These are phyloP conservation scores for Xylaria sp. DNA, from an alignment of 2,329 filamentous ascomycete species.

Conservation along the genomic window DNA sequence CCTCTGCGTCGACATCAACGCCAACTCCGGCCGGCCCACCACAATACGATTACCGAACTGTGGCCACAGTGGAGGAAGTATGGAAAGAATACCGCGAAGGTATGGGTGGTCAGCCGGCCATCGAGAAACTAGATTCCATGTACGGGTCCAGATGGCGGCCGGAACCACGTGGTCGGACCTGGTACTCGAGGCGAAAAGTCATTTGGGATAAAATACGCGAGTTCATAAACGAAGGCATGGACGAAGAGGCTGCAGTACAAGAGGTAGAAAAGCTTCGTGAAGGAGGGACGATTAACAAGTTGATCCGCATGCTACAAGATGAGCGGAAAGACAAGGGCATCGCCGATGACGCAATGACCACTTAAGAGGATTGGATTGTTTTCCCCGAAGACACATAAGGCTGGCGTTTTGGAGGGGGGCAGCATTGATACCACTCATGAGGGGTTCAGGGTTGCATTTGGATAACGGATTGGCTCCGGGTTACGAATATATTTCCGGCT, in stretches of 20 bases:
- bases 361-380: constrained; percentile 26
- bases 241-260: constrained; percentile 43
- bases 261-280: constrained; percentile 46
- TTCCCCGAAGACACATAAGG: constrained; percentile 22
- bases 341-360: constrained; percentile 36
- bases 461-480: constrained; percentile 20
- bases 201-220: constrained; percentile 49
- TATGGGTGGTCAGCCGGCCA: constrained; percentile 44
- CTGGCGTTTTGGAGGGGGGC: constrained; percentile 29
- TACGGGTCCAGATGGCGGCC: constrained; percentile 48
- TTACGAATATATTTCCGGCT: constrained; percentile 16
- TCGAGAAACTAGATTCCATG: constrained; percentile 44
- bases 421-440: constrained; percentile 38
- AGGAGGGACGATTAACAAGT: constrained; percentile 46
- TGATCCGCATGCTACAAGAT: constrained; percentile 45
- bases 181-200: constrained; percentile 48
- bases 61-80: constrained; percentile 45
- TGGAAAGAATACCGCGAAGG: constrained; percentile 47
- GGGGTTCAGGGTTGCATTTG: constrained; percentile 25
- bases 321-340: constrained; percentile 44
- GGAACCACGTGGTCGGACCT: constrained; percentile 45
- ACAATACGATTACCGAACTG: constrained; percentile 43
- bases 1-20: constrained; percentile 36
- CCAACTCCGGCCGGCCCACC: constrained; percentile 39
- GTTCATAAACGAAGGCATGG: constrained; percentile 44